Base-by-base conservation (phyloP, 2,329 filamentous ascomycete species). In the Thelonectria olida region DNA sequence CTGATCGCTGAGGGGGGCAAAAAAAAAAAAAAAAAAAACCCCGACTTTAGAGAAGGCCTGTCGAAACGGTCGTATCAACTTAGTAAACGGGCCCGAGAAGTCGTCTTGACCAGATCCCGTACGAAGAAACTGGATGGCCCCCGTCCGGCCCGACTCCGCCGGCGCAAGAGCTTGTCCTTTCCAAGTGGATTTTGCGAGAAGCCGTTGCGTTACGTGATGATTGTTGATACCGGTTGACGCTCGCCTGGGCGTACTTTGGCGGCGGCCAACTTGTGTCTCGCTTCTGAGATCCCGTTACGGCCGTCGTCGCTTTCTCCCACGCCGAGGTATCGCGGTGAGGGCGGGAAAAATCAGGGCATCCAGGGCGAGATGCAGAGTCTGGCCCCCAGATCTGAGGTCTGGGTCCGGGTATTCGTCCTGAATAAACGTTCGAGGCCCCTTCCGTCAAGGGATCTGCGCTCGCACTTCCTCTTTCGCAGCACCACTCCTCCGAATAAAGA, bases 121-220 rank as follows among this genome's bases (percentile, higher is more conserved):
- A n/a, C n/a, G n/a, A 25, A 19, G 51, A 34, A 34, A n/a, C n/a
- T n/a, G n/a, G n/a, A n/a, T n/a, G n/a, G 38, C 36, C 61, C 51
- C 59, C 50, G 59, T 42, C 63, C 61, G 61, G 52, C n/a, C 53
- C 53, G 49, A 60, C 56, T 54, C 52, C 54, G 47, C 57, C 50
- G 25, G 53, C 39, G 42, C 34, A 45, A 67, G 44, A 45, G 62
- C 63, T 64, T 66, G 58, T 60, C 61, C 34, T 50, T 45, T 52
- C 55, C 50, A 58, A 58, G 57, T 52, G 45, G 54, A 44, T 56
- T 44, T 53, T 54, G 20, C 41, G 45, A 63, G 6, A 15, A 45
- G 44, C 47, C 44, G 57, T 20, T 48, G 51, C 25, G 49, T 62
- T 64, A 48, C 57, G 55, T 51, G 59, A 65, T 65, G 58, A 48